phyloP scores from a whole-genome alignment of 225 moss, liverwort and hornwort species.

The Physcomitrellopsis africana region DNA sequence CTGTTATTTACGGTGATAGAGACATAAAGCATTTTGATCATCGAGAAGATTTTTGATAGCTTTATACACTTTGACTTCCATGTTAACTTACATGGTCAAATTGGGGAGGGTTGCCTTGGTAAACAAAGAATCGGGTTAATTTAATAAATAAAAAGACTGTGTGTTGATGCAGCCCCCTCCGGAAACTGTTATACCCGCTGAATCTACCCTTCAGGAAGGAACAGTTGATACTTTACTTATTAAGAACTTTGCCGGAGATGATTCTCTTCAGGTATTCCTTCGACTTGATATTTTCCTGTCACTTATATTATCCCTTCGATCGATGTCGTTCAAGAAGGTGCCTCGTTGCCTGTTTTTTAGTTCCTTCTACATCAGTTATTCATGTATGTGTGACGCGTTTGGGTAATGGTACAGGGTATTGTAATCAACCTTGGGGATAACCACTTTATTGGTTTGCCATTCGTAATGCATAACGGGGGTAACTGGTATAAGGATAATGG shows the following conservation, averaged over 20 bases:
- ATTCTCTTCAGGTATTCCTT: conserved; percentile 66
- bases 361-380: conserved; percentile 3
- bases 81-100: conserved; percentile 7
- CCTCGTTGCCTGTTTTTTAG: not conserved
- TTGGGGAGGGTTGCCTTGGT: not conserved
- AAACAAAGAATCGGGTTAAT: not conserved
- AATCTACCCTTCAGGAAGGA: conserved; percentile 58
- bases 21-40: too few species aligned
- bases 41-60: not conserved
- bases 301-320: too few species aligned
- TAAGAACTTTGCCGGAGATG: conserved; percentile 70
- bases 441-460: conserved; percentile 79
- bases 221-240: conserved; percentile 70
- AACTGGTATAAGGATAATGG: conserved; percentile 94
- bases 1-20: not conserved
- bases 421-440: conserved; percentile 60
- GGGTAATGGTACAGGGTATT: conserved; percentile 53
- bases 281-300: not conserved
- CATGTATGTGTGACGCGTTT: conserved; percentile 24
- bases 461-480: conserved; percentile 76
- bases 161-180: conserved; percentile 63
- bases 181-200: conserved; percentile 56
- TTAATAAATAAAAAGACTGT: conserved; percentile 6
- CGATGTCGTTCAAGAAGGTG: not conserved
- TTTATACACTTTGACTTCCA: not conserved